A percentile compares a stretch with the other conserved stretches of the same genome.
These are phyloP conservation scores for Mycena haematopus DNA, from an alignment of 768 basidiomycete species.

Conservation along the genomic window DNA sequence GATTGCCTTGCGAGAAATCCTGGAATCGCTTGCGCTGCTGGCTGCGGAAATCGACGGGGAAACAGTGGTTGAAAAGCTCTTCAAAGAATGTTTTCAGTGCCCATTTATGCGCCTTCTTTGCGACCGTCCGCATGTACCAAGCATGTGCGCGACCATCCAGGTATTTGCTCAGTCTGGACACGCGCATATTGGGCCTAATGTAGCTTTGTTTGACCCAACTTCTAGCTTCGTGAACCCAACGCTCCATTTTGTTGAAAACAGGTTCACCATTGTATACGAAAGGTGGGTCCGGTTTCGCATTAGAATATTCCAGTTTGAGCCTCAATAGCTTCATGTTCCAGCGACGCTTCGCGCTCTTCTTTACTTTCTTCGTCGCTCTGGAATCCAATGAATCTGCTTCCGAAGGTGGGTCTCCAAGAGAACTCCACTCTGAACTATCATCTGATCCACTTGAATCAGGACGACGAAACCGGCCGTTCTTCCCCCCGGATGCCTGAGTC, in stretches of 20 bases:
- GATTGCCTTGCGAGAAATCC: constrained; percentile 10
- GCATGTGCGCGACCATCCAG: not conserved
- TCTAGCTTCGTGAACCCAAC: constrained; percentile 16
- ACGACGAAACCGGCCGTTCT: not conserved
- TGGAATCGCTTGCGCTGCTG: constrained; percentile 26
- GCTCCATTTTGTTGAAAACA: constrained; percentile 9
- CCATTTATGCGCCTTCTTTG: not conserved
- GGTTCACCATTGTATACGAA: constrained; percentile 23
- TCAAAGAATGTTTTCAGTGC: not conserved
- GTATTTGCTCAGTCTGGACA: not conserved
- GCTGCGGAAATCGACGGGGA: constrained; percentile 27
- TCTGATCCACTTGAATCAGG: not conserved
- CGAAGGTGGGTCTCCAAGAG: not conserved
- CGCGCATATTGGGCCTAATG: constrained; percentile 13
- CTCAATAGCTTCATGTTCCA: constrained; percentile 9
- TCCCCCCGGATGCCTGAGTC: too few relatives aligned
- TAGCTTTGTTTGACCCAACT: constrained; percentile 11
- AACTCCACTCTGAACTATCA: constrained; percentile 6
- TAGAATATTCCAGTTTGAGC: constrained; percentile 23
- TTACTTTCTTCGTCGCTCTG: not conserved
- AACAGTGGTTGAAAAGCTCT: constrained; percentile 23
- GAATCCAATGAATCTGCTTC: constrained; percentile 3
- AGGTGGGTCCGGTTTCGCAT: constrained; percentile 22
- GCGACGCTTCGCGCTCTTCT: not conserved
- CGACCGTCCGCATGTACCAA: constrained; percentile 21